A percentile compares a stretch with the other conserved stretches of the same genome.
phyloP scores from a whole-genome alignment of 805 yeast species.

The Yamadazyma sp. region DNA sequence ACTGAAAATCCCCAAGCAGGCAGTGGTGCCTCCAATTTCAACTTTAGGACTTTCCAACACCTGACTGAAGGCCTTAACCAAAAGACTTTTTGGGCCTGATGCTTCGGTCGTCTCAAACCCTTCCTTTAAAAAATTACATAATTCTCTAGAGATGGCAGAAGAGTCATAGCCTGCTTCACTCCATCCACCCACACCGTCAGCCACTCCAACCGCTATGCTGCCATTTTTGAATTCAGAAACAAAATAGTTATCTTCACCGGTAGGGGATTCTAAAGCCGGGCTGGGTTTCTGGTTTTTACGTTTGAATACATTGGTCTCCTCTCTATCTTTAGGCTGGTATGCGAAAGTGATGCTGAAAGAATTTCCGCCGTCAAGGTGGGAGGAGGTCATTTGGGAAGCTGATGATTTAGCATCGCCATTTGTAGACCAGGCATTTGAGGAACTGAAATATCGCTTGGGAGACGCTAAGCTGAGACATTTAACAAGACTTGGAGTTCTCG shows the following conservation, averaged over 20 bases:
- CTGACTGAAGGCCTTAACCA: constrained; percentile 55
- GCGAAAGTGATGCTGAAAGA: constrained; percentile 64
- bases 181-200: constrained; percentile 99
- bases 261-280: constrained; percentile 45
- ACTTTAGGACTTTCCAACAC: constrained; percentile 58
- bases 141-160: constrained; percentile 78
- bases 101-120: constrained; percentile 24
- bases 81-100: constrained; percentile 45
- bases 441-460: constrained; percentile 19
- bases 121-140: constrained; percentile 57
- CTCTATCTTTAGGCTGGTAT: constrained; percentile 70
- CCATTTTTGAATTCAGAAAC: constrained; percentile 42
- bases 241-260: constrained; percentile 79
- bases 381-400: constrained; percentile 11
- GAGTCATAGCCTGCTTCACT: constrained; percentile 88
- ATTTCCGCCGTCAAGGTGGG: constrained; percentile 9
- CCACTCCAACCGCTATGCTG: constrained; percentile 66
- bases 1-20: constrained; percentile 75
- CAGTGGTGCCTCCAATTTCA: constrained; percentile 91
- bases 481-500: background rate
- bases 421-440: constrained; percentile 22
- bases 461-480: background rate
- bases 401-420: constrained; percentile 12
- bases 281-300: constrained; percentile 27
- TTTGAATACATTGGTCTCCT: constrained; percentile 47